Evolutionary conservation across 768 basidiomycete species (phyloP).

Genomic region (Suillus brevipes): DNA sequence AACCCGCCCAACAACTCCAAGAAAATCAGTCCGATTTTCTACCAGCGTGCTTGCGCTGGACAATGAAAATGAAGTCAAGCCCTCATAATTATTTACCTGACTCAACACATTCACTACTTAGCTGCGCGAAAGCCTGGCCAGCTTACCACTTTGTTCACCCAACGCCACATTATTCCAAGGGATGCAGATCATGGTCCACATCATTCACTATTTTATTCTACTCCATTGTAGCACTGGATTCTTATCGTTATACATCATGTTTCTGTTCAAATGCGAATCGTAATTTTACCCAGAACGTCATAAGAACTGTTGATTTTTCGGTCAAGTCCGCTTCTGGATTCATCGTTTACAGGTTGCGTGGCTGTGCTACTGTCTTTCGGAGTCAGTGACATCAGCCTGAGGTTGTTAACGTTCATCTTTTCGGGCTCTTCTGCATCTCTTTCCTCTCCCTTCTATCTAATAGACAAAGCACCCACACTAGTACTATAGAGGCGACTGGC

Average conservation of each 20-base stretch:
- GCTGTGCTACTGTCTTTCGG: constrained; percentile 1
- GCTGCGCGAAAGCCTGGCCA: constrained; percentile 3
- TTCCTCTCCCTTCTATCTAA: constrained; percentile 8
- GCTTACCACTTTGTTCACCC: background rate
- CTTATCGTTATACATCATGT: constrained; percentile 1
- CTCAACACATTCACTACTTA: constrained; percentile 3
- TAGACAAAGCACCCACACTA: constrained; percentile 8
- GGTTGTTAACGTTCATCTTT: constrained; percentile 3
- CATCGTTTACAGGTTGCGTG: background rate
- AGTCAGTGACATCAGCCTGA: constrained; percentile 3
- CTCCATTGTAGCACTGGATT: constrained; percentile 28
- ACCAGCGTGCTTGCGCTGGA: constrained; percentile 38
- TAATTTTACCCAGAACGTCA: background rate
- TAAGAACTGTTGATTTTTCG: background rate
- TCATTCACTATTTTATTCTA: constrained; percentile 25
- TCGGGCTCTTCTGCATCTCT: constrained; percentile 12
- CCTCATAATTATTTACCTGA: background rate
- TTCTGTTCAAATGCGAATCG: background rate
- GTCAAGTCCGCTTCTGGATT: background rate
- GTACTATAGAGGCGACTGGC: constrained; percentile 8
- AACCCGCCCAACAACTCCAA: constrained; percentile 44
- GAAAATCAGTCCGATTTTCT: constrained; percentile 67
- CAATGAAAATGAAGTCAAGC: constrained; percentile 8
- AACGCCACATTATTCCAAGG: background rate
- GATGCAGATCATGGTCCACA: background rate